Evolutionary conservation across 129 eudicot species (phyloP), one percentile per base, ranked within the genome.

Genomic region (Solidago caesia): DNA sequence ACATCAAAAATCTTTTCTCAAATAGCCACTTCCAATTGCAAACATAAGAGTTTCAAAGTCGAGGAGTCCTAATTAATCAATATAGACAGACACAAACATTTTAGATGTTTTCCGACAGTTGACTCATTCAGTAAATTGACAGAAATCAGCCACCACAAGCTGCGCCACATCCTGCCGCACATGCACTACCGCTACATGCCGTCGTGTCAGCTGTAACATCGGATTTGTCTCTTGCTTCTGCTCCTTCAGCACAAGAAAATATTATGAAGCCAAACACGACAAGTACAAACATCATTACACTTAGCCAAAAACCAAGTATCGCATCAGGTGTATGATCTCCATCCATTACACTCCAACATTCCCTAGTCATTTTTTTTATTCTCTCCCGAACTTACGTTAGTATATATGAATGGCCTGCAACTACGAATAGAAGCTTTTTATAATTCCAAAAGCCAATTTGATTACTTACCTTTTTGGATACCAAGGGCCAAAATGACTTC

Each of bases 191-290:
- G 70, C 64, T 64, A 61, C 60, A 73, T 4, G 61, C 69, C 4
- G 58, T 49, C 21, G 84, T 68, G 43, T 76, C 85, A 21, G 66
- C 72, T 14, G 59, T 74, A 39, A 7, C 78, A 60, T n/a, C 68
- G 0, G 72, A 64, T 77, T 86, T 86, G 47, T 80, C 80, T 65
- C 56, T 80, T 46, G 90, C 16, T 15, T 56, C 61, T 0, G 78
- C 73, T 60, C 90, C 87, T 44, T 77, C 72, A 3, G 90, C 85
- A 70, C 87, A 86, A 12, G 85, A 80, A 62, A 86, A 80, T 3
- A 86, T 44, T 60, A 86, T 26, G 48, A 77, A 45, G 6, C 81
- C 75, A 49, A 64, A 62, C 7, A 72, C 51, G 13, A 75, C 27
- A 59, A 80, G 62, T n/a, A 75, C 75, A 74, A 77, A 65, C 27